These are phyloP conservation scores for Tylopilus orsonianus DNA, from an alignment of 1,284 basidiomycete genomes.

Conservation along the genomic window DNA sequence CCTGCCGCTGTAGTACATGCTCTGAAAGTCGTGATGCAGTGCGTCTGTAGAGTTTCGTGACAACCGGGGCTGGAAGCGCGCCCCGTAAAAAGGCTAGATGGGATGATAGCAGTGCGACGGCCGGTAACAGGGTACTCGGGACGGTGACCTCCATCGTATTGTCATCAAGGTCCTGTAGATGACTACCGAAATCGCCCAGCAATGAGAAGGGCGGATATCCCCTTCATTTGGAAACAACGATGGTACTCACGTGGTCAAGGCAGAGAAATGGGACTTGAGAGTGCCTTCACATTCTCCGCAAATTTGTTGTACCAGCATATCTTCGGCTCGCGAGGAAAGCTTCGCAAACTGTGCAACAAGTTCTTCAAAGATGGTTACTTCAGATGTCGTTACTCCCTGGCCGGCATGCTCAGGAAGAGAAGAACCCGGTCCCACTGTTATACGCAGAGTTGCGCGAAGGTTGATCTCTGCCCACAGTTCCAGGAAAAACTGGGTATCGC, in stretches of 20 bases:
- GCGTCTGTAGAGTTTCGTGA: conserved; percentile 67
- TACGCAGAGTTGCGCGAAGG: conserved; percentile 52
- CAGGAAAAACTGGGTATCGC: conserved; percentile 72
- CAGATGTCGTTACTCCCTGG: conserved; percentile 33
- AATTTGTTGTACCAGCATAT: conserved; percentile 81
- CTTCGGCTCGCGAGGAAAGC: conserved; percentile 73
- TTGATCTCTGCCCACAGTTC: conserved; percentile 83
- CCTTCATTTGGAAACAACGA: neutral
- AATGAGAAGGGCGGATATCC: conserved; percentile 4
- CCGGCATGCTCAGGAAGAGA: conserved; percentile 48
- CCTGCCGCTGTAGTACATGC: conserved; percentile 79
- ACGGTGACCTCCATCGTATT: conserved; percentile 48
- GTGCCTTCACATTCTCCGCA: conserved; percentile 75
- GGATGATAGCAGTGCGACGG: conserved; percentile 71
- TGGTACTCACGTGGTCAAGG: conserved; percentile 40
- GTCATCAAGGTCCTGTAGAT: conserved; percentile 22
- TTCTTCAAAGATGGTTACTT: conserved; percentile 75
- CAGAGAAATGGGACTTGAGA: conserved; percentile 68
- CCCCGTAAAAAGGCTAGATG: conserved; percentile 65
- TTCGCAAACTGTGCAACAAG: conserved; percentile 63
- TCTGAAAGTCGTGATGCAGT: conserved; percentile 65
- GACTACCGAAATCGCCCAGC: conserved; percentile 17
- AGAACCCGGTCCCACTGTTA: conserved; percentile 45
- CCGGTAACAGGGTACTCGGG: conserved; percentile 66
- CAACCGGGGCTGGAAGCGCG: conserved; percentile 54